phyloP scores from a whole-genome alignment of 129 eudicot genomes.

The Centella asiatica region DNA sequence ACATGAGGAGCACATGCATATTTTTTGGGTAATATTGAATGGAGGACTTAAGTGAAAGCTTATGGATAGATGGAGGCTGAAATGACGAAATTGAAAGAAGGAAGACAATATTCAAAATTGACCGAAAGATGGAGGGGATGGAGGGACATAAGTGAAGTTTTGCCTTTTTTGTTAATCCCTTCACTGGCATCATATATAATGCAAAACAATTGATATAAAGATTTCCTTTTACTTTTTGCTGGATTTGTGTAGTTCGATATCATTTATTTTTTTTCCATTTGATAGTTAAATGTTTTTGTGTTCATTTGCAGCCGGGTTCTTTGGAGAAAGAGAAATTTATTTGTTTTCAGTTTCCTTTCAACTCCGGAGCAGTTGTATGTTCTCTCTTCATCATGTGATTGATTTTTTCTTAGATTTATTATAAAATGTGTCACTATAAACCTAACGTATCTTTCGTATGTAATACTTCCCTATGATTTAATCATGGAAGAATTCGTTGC shows the following conservation, averaged over 20 bases:
- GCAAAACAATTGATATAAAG: not conserved
- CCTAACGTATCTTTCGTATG: too few relatives aligned
- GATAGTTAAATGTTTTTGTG: not conserved
- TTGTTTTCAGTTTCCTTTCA: constrained; percentile 46
- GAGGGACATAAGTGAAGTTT: too few relatives aligned
- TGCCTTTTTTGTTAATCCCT: too few relatives aligned
- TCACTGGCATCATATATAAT: too few relatives aligned
- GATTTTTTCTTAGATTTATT: not conserved
- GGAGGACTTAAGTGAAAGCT: too few relatives aligned
- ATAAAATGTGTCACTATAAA: not conserved
- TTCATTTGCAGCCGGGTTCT: constrained; percentile 47
- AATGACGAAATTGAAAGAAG: too few relatives aligned
- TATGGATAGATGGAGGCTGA: too few relatives aligned
- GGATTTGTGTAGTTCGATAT: not conserved
- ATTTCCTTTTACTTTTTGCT: not conserved
- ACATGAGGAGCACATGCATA: too few relatives aligned
- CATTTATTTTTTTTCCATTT: not conserved
- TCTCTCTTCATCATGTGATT: not conserved
- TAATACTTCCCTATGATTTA: constrained; percentile 13
- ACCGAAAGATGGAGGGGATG: too few relatives aligned
- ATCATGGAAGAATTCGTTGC: constrained; percentile 30
- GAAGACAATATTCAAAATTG: too few relatives aligned
- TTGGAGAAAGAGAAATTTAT: constrained; percentile 38
- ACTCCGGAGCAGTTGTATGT: constrained; percentile 53
- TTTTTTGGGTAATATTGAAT: too few relatives aligned